Conservation (phyloP, 2,329 filamentous ascomycete genomes). For the Aspergillus fijiensis region DNA sequence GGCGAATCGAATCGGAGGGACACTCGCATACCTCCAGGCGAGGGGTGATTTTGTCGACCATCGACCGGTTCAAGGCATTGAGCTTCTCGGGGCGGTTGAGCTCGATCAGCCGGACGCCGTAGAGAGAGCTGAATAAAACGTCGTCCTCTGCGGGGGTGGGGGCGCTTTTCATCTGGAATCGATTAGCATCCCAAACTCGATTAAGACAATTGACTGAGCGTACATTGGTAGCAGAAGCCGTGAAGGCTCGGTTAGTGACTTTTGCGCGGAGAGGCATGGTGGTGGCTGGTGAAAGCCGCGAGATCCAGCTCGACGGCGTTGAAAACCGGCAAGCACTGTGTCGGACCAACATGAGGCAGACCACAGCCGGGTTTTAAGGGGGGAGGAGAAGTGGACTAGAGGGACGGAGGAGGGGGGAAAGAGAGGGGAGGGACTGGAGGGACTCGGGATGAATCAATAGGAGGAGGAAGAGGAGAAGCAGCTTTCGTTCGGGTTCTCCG, state of each 20-base stretch:
- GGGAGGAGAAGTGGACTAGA: constrained; percentile 11
- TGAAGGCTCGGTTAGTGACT: constrained; percentile 61
- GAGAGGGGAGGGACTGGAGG: constrained; percentile 11
- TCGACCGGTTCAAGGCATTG: constrained; percentile 89
- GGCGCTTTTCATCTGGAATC: constrained; percentile 38
- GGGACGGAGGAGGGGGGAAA: constrained; percentile 15
- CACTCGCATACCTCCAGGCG: constrained; percentile 59
- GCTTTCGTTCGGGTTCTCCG: constrained; percentile 25
- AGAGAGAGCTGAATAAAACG: constrained; percentile 86
- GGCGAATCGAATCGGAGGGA: background rate
- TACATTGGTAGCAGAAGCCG: constrained; percentile 53
- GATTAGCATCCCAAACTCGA: background rate
- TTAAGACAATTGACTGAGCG: constrained; percentile 10
- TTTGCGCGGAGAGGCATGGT: constrained; percentile 80
- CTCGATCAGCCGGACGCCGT: constrained; percentile 87
- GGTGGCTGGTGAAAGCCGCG: constrained; percentile 41
- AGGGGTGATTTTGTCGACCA: constrained; percentile 92
- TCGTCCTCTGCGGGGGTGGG: constrained; percentile 56
- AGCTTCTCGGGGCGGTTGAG: constrained; percentile 90
- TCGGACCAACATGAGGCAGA: constrained; percentile 46
- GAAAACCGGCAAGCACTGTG: constrained; percentile 38
- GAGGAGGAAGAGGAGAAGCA: constrained; percentile 24
- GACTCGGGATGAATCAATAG: constrained; percentile 9
- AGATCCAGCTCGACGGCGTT: constrained; percentile 49
- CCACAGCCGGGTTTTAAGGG: constrained; percentile 17